Percentiles rank a stretch among this genome's conserved stretches.
Evolutionary conservation across 257 asterid genomes (phyloP).

Genomic region (Echium plantagineum): DNA sequence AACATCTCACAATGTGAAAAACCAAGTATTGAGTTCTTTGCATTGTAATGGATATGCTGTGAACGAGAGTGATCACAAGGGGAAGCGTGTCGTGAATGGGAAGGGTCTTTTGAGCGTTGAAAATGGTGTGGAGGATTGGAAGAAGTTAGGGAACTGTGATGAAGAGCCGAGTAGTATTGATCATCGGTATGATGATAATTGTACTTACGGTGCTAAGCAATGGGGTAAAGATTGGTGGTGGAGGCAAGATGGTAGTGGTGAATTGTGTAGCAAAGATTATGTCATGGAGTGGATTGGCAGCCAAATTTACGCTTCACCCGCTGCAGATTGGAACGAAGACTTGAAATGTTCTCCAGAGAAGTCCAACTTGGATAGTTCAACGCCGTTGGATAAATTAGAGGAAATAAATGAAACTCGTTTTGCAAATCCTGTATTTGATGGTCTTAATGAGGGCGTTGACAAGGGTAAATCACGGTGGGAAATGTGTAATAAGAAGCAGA

Average conservation of each 20-base stretch:
- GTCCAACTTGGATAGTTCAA: slow-evolving; percentile 13
- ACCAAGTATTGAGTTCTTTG: slow-evolving; percentile 27
- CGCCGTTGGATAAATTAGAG: slow-evolving; percentile 19
- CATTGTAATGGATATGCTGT: slow-evolving; percentile 24
- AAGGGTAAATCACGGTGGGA: slow-evolving; percentile 31
- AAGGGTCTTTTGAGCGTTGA: slow-evolving; percentile 36
- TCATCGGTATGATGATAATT: slow-evolving; percentile 25
- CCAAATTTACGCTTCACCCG: slow-evolving; percentile 47
- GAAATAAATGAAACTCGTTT: slow-evolving; percentile 26
- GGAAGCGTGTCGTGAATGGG: slow-evolving; percentile 34
- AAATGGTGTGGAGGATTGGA: slow-evolving; percentile 35
- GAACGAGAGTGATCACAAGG: slow-evolving; percentile 25
- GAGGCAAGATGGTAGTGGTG: slow-evolving; percentile 93
- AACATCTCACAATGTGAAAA: slow-evolving; percentile 35
- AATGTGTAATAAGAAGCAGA: slow-evolving; percentile 32
- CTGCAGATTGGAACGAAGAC: slow-evolving; percentile 61
- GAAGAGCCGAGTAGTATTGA: slow-evolving; percentile 42
- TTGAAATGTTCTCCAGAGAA: slow-evolving; percentile 32
- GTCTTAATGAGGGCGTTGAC: slow-evolving; percentile 16
- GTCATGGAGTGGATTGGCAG: slow-evolving; percentile 97
- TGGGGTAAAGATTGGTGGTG: slow-evolving; percentile 99
- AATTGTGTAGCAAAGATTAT: slow-evolving; percentile 78
- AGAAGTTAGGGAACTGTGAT: slow-evolving; percentile 33
- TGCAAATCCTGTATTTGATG: slow-evolving; percentile 22
- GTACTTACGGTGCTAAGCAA: slow-evolving; percentile 30